Evolutionary conservation across 2,329 filamentous ascomycete genomes (phyloP).

Genomic region (Chaetomiaceae sp.): DNA sequence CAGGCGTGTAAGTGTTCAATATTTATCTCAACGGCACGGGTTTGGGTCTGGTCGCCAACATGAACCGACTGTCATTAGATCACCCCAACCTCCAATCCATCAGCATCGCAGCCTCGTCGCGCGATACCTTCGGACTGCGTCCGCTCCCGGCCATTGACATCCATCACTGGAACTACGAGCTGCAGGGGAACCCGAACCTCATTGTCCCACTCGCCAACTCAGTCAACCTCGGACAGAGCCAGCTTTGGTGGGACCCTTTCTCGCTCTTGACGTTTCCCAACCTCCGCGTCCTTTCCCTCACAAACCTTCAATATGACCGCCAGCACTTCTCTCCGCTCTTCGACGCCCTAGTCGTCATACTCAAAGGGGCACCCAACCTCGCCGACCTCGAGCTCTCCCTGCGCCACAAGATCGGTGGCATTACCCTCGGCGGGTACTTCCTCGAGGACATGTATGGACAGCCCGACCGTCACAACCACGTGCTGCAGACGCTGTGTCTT

Average conservation of each 20-base stretch:
- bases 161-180: not conserved
- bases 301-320: not conserved
- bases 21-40: no score
- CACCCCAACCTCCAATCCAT: not conserved
- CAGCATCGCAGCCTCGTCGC: not conserved
- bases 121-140: not conserved
- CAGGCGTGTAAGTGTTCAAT: not conserved
- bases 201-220: not conserved
- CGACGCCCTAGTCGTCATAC: not conserved
- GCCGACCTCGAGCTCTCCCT: not conserved
- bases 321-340: not conserved
- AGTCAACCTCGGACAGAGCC: not conserved
- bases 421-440: not conserved
- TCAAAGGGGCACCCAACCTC: not conserved
- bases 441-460: not conserved
- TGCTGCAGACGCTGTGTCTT: not conserved
- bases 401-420: not conserved
- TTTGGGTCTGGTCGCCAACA: no score
- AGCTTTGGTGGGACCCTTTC: no score
- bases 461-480: not conserved
- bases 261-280: not conserved
- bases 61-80: not conserved
- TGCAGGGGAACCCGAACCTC: not conserved
- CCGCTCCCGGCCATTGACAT: not conserved
- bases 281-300: not conserved